These are phyloP conservation scores for Eurotiales sp. DNA, from an alignment of 2,329 filamentous ascomycete species.

Conservation along the genomic window DNA sequence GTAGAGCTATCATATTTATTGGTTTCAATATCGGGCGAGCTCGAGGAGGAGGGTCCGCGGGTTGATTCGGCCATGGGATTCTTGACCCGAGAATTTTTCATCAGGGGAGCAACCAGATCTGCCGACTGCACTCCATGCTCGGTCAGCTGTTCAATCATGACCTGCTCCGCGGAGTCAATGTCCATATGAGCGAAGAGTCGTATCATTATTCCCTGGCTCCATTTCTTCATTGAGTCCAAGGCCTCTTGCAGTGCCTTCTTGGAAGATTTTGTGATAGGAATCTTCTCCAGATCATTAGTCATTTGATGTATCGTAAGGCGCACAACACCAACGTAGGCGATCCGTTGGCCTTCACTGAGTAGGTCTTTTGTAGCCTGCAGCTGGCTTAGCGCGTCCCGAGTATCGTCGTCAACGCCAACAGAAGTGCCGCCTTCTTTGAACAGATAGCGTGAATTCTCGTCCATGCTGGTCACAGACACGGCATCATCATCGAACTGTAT, in stretches of 20 bases:
- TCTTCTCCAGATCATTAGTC: constrained; percentile 61
- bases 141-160: constrained; percentile 97
- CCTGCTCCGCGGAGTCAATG: constrained; percentile 78
- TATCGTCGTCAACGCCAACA: constrained; percentile 65
- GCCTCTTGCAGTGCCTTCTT: constrained; percentile 70
- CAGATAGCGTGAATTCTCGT: constrained; percentile 93
- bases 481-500: constrained; percentile 95
- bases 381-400: constrained; percentile 80
- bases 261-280: constrained; percentile 58
- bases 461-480: constrained; percentile 89
- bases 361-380: constrained; percentile 95
- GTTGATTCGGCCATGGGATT: constrained; percentile 73
- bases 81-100: constrained; percentile 87
- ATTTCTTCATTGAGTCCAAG: constrained; percentile 82
- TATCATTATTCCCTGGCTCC: constrained; percentile 98
- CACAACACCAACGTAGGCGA: constrained; percentile 91
- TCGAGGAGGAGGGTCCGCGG: constrained; percentile 35
- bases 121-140: constrained; percentile 83
- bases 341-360: constrained; percentile 88
- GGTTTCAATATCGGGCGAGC: constrained; percentile 24
- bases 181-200: constrained; percentile 95
- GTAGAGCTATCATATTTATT: constrained; percentile 29
- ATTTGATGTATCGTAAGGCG: constrained; percentile 76
- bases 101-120: constrained; percentile 80
- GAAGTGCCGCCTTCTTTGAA: constrained; percentile 74